phyloP scores from a whole-genome alignment of 306 rosid genomes.

The Hippophae gyantsensis region DNA sequence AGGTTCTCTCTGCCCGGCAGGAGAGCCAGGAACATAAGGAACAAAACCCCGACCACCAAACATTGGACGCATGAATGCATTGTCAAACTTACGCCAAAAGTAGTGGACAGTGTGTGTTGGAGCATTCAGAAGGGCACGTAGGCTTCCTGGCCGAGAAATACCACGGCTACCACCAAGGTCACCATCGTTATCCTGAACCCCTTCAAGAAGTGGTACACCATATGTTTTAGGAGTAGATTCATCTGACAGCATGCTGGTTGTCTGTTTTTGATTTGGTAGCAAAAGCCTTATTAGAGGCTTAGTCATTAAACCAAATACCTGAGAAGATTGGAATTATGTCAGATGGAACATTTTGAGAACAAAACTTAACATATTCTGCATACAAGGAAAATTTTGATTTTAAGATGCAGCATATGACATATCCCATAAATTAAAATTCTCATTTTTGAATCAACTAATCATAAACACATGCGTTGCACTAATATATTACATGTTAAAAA shows the following conservation, averaged over 20 bases:
- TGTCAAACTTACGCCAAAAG: slow-evolving; percentile 82
- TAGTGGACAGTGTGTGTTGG: slow-evolving; percentile 81
- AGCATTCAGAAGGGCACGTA: slow-evolving; percentile 60
- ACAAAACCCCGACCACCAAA: slow-evolving; percentile 97
- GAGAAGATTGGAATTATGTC: slow-evolving; percentile 14
- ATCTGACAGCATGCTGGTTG: slow-evolving; percentile 51
- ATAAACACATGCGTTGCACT: no score
- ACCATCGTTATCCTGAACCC: slow-evolving; percentile 45
- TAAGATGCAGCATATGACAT: no score
- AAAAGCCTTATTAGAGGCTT: slow-evolving; percentile 77
- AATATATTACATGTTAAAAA: no score
- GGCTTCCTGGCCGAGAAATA: slow-evolving; percentile 37
- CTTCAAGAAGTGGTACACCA: slow-evolving; percentile 53
- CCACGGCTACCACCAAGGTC: slow-evolving; percentile 30
- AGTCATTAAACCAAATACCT: slow-evolving; percentile 92
- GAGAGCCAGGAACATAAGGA: slow-evolving; percentile 54
- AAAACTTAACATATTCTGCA: no score
- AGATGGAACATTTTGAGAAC: no score
- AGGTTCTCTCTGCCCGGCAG: slow-evolving; percentile 32
- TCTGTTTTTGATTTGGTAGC: slow-evolving; percentile 44
- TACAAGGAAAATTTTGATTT: no score
- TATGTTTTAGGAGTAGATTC: slow-evolving; percentile 49
- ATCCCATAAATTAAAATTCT: no score
- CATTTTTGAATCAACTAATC: no score
- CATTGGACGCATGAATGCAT: slow-evolving; percentile 84